Percentiles rank a stretch among this genome's conserved stretches.
Evolutionary conservation across 2,329 filamentous ascomycete genomes (phyloP).

Genomic region (Teratosphaeria nubilosa): DNA sequence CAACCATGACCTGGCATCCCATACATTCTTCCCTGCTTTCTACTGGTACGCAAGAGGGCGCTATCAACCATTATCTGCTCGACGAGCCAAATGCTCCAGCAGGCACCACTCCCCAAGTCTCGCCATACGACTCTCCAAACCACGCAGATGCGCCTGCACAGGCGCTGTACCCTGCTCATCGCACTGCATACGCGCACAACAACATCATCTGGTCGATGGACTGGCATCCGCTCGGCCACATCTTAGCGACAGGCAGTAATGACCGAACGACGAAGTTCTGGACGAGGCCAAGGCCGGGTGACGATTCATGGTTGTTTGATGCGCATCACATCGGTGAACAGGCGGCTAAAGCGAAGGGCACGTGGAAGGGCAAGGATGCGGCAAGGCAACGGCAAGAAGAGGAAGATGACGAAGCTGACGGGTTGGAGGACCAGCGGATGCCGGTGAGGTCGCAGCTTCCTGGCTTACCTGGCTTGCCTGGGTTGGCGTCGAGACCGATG

Average conservation of each 20-base stretch:
- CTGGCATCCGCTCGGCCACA: conserved; percentile 94
- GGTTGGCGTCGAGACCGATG: conserved; percentile 3
- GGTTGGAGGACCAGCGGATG: conserved; percentile 83
- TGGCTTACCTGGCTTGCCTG: conserved; percentile 51
- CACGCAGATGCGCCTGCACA: conserved; percentile 71
- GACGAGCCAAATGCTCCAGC: conserved; percentile 83
- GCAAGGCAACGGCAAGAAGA: conserved; percentile 82
- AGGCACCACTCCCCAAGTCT: conserved; percentile 59
- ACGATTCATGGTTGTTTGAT: conserved; percentile 76
- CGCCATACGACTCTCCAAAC: conserved; percentile 77
- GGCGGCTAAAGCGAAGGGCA: conserved; percentile 88
- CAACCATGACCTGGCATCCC: conserved; percentile 86
- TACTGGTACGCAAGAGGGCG: conserved; percentile 81
- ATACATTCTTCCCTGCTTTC: conserved; percentile 81
- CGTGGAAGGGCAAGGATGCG: conserved; percentile 72
- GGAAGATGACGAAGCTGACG: conserved; percentile 79
- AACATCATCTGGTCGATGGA: conserved; percentile 96
- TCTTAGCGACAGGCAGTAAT: conserved; percentile 90
- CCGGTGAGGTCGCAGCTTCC: conserved; percentile 44
- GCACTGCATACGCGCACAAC: conserved; percentile 77
- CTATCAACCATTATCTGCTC: conserved; percentile 86
- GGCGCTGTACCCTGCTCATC: conserved; percentile 86
- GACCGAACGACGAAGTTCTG: conserved; percentile 96
- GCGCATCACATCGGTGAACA: conserved; percentile 91
- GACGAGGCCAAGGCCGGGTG: conserved; percentile 81